Conservation (phyloP, 2,329 filamentous ascomycete species). For the Pyrenochaeta sp. region DNA sequence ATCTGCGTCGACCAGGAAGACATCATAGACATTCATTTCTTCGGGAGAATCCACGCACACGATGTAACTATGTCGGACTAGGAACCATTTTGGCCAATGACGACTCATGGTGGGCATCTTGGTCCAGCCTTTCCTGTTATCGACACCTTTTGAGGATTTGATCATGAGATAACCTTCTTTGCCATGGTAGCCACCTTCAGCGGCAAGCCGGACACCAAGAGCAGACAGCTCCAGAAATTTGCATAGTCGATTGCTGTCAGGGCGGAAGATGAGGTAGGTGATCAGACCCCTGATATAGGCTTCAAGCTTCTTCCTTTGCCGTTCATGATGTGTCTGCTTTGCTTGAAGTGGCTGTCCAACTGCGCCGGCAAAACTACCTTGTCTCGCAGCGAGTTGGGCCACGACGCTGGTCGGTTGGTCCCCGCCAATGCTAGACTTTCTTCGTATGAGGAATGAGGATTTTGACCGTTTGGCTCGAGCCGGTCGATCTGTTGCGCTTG, state of each 20-base stretch:
- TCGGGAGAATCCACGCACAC: conserved; percentile 98
- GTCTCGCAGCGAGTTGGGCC: conserved; percentile 33
- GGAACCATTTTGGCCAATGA: conserved; percentile 94
- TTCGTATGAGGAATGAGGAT: conserved; percentile 65
- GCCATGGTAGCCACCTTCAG: conserved; percentile 95
- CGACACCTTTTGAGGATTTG: conserved; percentile 86
- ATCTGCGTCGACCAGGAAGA: conserved; percentile 91
- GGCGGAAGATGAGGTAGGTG: conserved; percentile 93
- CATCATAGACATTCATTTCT: conserved; percentile 98
- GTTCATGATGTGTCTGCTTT: conserved; percentile 73
- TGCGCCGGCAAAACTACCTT: conserved; percentile 52
- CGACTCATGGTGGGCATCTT: conserved; percentile 80
- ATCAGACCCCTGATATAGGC: conserved; percentile 93
- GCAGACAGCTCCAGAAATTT: conserved; percentile 96
- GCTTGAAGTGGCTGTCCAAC: conserved; percentile 47
- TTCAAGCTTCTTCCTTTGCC: conserved; percentile 83
- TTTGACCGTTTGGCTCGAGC: conserved; percentile 61
- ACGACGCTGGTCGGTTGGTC: conserved; percentile 32
- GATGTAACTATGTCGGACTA: conserved; percentile 96
- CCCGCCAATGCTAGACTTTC: conserved; percentile 62
- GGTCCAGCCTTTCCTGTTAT: conserved; percentile 81
- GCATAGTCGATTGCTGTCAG: conserved; percentile 93
- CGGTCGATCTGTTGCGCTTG: conserved; percentile 71
- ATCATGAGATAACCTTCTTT: conserved; percentile 96
- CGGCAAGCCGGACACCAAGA: conserved; percentile 88